Evolutionary conservation across 2,329 filamentous ascomycete genomes (phyloP).

Genomic region (Fusarium miscanthi): DNA sequence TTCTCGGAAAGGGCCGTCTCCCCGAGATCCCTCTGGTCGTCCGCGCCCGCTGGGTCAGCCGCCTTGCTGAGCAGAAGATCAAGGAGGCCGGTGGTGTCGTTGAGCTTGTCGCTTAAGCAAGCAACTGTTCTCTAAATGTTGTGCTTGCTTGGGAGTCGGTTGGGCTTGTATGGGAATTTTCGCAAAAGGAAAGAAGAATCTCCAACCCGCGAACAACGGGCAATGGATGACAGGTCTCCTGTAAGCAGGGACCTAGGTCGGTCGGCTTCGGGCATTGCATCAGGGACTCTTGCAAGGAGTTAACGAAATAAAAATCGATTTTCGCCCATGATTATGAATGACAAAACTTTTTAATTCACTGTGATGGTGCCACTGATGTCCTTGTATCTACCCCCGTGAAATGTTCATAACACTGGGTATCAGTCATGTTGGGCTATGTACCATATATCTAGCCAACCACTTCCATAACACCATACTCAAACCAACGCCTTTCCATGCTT

Average conservation of each 20-base stretch:
- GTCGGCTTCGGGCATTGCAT: slow-evolving; percentile 58
- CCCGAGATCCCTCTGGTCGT: slow-evolving; percentile 94
- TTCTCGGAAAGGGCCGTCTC: slow-evolving; percentile 97
- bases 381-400: neutral
- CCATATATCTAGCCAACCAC: slow-evolving; percentile 26
- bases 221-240: slow-evolving; percentile 39
- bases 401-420: slow-evolving; percentile 17
- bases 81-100: slow-evolving; percentile 96
- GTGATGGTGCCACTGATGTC: neutral
- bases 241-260: slow-evolving; percentile 47
- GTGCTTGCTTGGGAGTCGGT: slow-evolving; percentile 45
- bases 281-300: slow-evolving; percentile 55
- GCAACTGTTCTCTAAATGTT: slow-evolving; percentile 29
- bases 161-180: slow-evolving; percentile 47
- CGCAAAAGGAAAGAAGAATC: slow-evolving; percentile 43
- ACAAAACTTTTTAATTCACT: neutral
- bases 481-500: slow-evolving; percentile 33
- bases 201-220: slow-evolving; percentile 39
- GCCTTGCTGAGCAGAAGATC: slow-evolving; percentile 98
- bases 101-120: slow-evolving; percentile 85
- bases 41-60: slow-evolving; percentile 93
- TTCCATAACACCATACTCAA: slow-evolving; percentile 25
- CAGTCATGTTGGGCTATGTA: slow-evolving; percentile 33
- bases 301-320: slow-evolving; percentile 55
- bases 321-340: slow-evolving; percentile 48